Percentiles rank a stretch among this genome's conserved stretches.
Conservation (phyloP, 2,329 filamentous ascomycete genomes). For the Aspergillus fischeri region DNA sequence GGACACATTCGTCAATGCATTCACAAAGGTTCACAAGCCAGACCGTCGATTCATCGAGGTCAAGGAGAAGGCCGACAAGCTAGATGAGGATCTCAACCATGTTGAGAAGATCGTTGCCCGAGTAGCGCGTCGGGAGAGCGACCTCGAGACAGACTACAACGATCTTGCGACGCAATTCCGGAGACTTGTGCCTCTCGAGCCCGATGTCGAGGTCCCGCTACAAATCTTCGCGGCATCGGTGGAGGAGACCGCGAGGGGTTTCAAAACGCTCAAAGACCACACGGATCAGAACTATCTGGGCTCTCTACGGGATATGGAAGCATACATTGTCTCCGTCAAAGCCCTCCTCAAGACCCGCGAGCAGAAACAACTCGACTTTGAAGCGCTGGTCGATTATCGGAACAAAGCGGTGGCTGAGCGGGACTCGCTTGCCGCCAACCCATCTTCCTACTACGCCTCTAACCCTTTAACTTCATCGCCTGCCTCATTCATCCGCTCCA, state of each 20-base stretch:
- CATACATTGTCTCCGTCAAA: conserved; percentile 85
- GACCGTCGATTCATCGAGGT: conserved; percentile 95
- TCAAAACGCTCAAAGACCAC: conserved; percentile 78
- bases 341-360: conserved; percentile 86
- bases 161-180: conserved; percentile 94
- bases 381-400: conserved; percentile 92
- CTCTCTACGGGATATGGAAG: conserved; percentile 89
- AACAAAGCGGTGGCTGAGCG: conserved; percentile 85
- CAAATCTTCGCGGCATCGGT: conserved; percentile 83
- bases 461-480: conserved; percentile 59
- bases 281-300: conserved; percentile 96
- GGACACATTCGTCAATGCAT: conserved; percentile 94
- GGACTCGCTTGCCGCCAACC: conserved; percentile 68
- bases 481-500: conserved; percentile 81
- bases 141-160: conserved; percentile 81
- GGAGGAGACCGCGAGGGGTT: conserved; percentile 73
- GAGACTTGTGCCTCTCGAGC: conserved; percentile 83
- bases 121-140: conserved; percentile 79
- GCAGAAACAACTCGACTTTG: conserved; percentile 96
- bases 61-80: conserved; percentile 83
- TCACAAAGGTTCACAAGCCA: conserved; percentile 92
- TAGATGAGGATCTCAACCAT: conserved; percentile 87
- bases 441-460: conserved; percentile 54
- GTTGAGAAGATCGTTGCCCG: conserved; percentile 95
- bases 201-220: conserved; percentile 74